phyloP scores from a whole-genome alignment of 2,329 filamentous ascomycete genomes.

The Trichoderma sp. region DNA sequence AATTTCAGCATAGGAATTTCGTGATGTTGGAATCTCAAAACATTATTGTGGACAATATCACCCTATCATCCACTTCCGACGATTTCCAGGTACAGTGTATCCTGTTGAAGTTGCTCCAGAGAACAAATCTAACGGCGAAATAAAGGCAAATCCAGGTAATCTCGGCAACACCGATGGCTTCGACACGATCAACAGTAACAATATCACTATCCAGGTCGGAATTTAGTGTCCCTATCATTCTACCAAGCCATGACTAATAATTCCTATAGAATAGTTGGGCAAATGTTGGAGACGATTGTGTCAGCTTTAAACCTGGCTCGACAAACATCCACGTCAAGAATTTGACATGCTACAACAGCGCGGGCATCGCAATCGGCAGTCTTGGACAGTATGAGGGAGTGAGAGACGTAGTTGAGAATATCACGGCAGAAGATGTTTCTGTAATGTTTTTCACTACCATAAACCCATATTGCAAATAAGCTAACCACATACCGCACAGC shows the following conservation, averaged over 20 bases:
- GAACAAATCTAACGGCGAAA: not conserved
- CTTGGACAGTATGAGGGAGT: conserved; percentile 12
- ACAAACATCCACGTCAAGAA: conserved; percentile 10
- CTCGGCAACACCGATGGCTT: conserved; percentile 4
- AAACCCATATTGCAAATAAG: not conserved
- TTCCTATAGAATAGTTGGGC: not conserved
- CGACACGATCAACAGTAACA: conserved; percentile 8
- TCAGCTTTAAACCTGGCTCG: conserved; percentile 9
- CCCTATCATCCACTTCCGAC: conserved; percentile 3
- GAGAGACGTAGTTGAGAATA: conserved; percentile 8
- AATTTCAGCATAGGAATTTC: not conserved
- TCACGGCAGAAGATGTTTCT: conserved; percentile 7
- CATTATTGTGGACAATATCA: conserved; percentile 6
- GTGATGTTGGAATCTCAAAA: conserved; percentile 10
- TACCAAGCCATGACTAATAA: not conserved
- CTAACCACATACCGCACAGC: not conserved
- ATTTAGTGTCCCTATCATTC: not conserved
- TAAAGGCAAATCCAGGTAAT: not conserved
- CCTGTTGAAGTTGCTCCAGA: not conserved
- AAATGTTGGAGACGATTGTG: conserved; percentile 3
- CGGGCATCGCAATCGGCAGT: conserved; percentile 6
- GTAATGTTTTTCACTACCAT: not conserved
- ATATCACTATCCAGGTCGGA: conserved; percentile 3
- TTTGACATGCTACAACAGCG: conserved; percentile 9
- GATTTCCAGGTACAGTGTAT: not conserved